These are phyloP conservation scores for Cladorrhinum sp. DNA, from an alignment of 2,329 filamentous ascomycete species.

Conservation along the genomic window DNA sequence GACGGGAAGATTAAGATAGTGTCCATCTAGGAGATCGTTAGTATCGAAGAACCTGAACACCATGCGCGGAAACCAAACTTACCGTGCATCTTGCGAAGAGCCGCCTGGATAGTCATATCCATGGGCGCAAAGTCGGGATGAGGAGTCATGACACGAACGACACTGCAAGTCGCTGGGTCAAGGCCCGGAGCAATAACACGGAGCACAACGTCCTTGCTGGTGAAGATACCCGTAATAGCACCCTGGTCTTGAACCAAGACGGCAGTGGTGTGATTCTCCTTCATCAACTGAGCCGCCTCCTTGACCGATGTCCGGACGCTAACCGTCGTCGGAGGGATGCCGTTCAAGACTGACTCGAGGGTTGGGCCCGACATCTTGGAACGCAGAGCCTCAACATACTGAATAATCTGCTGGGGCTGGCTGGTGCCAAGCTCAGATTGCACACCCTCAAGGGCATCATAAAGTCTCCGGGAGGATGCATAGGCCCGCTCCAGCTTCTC, in stretches of 20 bases:
- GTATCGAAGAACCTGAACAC: conserved; percentile 17
- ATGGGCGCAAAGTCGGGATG: conserved; percentile 98
- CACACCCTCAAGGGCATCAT: conserved; percentile 95
- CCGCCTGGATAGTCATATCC: conserved; percentile 98
- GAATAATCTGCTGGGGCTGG: conserved; percentile 97
- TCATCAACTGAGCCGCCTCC: conserved; percentile 94
- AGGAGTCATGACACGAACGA: conserved; percentile 98
- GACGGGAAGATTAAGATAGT: conserved; percentile 95
- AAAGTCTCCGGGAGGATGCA: conserved; percentile 94
- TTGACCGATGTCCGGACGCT: conserved; percentile 94
- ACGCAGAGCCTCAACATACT: conserved; percentile 94
- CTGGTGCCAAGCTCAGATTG: conserved; percentile 94
- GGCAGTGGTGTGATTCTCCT: conserved; percentile 97
- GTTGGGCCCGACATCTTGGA: conserved; percentile 98
- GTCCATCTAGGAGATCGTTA: conserved; percentile 65
- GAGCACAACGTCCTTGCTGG: conserved; percentile 97
- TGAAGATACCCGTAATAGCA: conserved; percentile 97
- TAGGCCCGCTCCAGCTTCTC: conserved; percentile 98
- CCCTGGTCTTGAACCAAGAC: conserved; percentile 95
- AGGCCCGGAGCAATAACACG: conserved; percentile 96
- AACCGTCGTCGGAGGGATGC: conserved; percentile 87
- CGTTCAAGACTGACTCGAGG: conserved; percentile 88
- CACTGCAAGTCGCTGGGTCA: conserved; percentile 91
- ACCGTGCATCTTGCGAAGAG: conserved; percentile 99
- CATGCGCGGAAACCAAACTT: conserved; percentile 35